Conservation (phyloP, 1,284 basidiomycete genomes). For the Ceratobasidium sp. region DNA sequence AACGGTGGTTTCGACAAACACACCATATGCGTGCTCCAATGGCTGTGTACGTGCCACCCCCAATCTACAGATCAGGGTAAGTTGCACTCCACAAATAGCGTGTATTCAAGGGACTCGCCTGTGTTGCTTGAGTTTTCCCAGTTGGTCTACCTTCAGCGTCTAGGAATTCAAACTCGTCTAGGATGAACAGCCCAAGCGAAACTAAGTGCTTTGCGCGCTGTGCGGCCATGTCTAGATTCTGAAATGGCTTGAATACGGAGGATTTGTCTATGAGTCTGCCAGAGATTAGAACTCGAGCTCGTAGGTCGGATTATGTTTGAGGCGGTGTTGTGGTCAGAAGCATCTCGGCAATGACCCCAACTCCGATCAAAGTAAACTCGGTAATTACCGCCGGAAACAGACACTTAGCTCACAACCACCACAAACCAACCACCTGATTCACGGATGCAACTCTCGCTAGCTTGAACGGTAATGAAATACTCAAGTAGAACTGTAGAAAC, state of each 20-base stretch:
- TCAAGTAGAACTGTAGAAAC: too few species aligned
- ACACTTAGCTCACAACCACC: slow-evolving; percentile 4
- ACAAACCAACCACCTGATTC: not conserved
- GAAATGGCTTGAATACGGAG: not conserved
- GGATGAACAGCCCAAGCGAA: slow-evolving; percentile 84
- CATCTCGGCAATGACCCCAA: not conserved
- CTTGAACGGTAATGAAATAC: too few species aligned
- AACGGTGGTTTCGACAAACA: slow-evolving; percentile 17
- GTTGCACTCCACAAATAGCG: not conserved
- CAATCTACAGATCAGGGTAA: slow-evolving; percentile 71
- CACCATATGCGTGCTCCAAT: slow-evolving; percentile 88
- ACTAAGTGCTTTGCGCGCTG: slow-evolving; percentile 19
- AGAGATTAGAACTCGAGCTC: too few species aligned
- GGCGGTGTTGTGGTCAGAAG: slow-evolving; percentile 15
- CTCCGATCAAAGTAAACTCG: slow-evolving; percentile 31
- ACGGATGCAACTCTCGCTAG: too few species aligned
- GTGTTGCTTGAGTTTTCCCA: slow-evolving; percentile 56
- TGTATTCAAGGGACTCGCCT: slow-evolving; percentile 20
- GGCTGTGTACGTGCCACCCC: slow-evolving; percentile 78
- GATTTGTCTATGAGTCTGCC: too few species aligned
- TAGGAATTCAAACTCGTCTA: slow-evolving; percentile 81
- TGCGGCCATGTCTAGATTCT: not conserved
- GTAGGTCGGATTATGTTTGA: not conserved
- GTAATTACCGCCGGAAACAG: slow-evolving; percentile 11
- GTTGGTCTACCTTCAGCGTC: slow-evolving; percentile 70